Evolutionary conservation across 345 rosid species (phyloP).

Genomic region (Syzygium grande): DNA sequence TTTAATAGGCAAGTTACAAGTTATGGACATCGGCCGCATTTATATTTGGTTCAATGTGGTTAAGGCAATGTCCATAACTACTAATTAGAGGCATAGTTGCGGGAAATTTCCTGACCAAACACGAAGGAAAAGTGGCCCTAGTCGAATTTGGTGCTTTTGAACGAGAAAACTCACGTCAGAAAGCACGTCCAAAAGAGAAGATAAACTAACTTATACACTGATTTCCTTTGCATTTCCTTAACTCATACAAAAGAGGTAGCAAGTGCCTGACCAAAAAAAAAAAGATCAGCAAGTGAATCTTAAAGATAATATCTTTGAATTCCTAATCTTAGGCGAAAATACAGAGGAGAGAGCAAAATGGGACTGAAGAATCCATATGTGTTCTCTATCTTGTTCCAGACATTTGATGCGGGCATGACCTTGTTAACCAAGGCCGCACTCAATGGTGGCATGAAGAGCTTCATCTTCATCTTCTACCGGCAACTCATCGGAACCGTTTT

Average conservation of each 20-base stretch:
- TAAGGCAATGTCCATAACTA: neutral
- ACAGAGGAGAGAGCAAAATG: neutral
- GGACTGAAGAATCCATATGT: slow-evolving; percentile 5
- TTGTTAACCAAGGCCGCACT: slow-evolving; percentile 12
- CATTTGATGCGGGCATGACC: slow-evolving; percentile 7
- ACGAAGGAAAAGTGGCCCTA: neutral
- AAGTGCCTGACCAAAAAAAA: no score
- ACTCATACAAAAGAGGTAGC: neutral
- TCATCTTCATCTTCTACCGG: slow-evolving; percentile 11
- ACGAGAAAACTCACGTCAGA: neutral
- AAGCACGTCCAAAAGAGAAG: neutral
- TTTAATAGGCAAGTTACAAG: neutral
- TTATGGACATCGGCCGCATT: no score
- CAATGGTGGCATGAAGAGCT: slow-evolving; percentile 7
- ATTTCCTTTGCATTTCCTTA: no score
- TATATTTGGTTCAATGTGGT: no score
- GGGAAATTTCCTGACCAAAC: neutral
- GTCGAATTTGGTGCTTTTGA: neutral
- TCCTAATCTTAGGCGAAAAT: neutral
- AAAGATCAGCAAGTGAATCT: no score
- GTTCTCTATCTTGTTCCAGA: neutral
- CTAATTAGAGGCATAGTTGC: neutral
- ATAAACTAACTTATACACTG: neutral
- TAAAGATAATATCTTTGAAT: neutral
- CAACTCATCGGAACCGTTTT: slow-evolving; percentile 6